Conservation (phyloP, 371 early-diverging fungal species). For the Mucor saturninus region DNA sequence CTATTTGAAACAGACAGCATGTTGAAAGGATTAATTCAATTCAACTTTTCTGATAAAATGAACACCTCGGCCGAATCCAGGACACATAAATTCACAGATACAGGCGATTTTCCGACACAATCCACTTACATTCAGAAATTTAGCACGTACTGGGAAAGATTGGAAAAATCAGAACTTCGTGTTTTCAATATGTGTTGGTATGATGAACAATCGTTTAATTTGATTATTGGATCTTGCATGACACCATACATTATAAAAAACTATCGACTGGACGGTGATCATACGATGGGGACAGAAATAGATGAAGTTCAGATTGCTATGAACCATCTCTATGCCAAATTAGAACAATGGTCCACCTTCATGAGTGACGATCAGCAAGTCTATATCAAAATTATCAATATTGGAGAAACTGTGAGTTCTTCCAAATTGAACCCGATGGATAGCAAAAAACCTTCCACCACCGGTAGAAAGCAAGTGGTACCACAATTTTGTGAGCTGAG, state of each 20-base stretch:
- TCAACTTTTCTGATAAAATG: slow-evolving; percentile 16
- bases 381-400: slow-evolving; percentile 13
- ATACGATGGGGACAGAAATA: neutral
- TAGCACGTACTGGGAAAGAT: slow-evolving; percentile 38
- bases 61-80: neutral
- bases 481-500: slow-evolving; percentile 40
- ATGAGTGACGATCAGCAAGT: slow-evolving; percentile 32
- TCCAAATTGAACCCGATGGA: neutral
- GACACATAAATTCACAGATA: neutral
- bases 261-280: slow-evolving; percentile 7
- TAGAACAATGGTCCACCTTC: slow-evolving; percentile 44
- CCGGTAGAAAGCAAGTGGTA: slow-evolving; percentile 6
- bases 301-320: slow-evolving; percentile 8
- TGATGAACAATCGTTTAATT: slow-evolving; percentile 50
- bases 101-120: slow-evolving; percentile 1
- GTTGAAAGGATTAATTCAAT: slow-evolving; percentile 46
- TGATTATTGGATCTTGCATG: slow-evolving; percentile 28
- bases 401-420: neutral
- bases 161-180: slow-evolving; percentile 35
- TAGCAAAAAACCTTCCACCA: neutral
- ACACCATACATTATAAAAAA: neutral
- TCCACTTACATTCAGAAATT: slow-evolving; percentile 29
- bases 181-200: slow-evolving; percentile 58
- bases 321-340: slow-evolving; percentile 13
- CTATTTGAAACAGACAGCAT: slow-evolving; percentile 75